Evolutionary conservation across 148 eudicot genomes (phyloP), one percentile per base, ranked within the genome.

Genomic region (Persicaria tinctoria): DNA sequence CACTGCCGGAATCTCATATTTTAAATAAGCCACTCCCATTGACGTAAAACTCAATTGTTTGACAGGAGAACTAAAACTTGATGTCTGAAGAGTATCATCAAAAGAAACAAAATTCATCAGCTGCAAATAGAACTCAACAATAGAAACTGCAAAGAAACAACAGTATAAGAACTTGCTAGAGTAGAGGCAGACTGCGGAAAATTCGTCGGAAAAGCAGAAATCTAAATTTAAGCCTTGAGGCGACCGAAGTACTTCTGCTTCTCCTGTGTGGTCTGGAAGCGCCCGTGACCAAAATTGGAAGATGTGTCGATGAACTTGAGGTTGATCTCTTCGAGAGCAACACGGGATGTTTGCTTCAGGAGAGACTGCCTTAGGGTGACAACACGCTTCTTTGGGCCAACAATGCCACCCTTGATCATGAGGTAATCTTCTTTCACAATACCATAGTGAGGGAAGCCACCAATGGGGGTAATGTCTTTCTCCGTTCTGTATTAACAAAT

Each of bases 201-300:
- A 41, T 12, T 60, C 38, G 47, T 44, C 41, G 70, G 66, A 23
- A 7, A 38, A 44, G 4, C 17, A 64, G 0, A 8, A 38, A 64
- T 10, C 47, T 13, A 64, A 41, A 18, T 48, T 47, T 75, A 84
- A 47, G 89, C 92, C 85, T 90, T 91, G 57, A 82, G 41, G 47
- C 89, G 89, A 8, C 85, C 85, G 69, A 73, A 93, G 20, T 75
- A 83, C 87, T 87, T 89, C 72, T 79, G 84, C 83, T 93, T 93
- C 90, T 93, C 98, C 55, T 82, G 46, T 5, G 84, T 79, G 48
- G 97, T 91, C 83, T 93, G 98, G 94, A 91, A 93, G 48, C 94
- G 94, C 23, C 98, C 97, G 80, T 93, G 98, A 10, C 98, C 97
- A 59, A 91, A 91, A 84, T 91, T 93, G 50, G 98, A 93, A 45